Evolutionary conservation across 306 rosid genomes (phyloP).

Genomic region (Vicia faba): DNA sequence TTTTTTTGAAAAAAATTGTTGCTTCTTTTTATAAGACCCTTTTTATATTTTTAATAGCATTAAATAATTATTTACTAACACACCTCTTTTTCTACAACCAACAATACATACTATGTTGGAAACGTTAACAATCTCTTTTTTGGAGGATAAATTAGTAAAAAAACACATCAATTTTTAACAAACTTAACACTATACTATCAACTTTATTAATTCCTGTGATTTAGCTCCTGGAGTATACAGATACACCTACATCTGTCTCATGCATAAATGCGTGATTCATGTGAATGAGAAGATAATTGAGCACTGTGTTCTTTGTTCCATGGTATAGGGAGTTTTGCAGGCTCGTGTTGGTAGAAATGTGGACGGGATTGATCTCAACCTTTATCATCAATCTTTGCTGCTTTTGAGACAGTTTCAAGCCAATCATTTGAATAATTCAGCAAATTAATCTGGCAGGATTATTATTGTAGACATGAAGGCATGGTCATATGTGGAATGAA

Average conservation of each 20-base stretch:
- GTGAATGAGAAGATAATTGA: slow-evolving; percentile 22
- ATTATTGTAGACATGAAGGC: slow-evolving; percentile 7
- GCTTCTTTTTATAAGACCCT: background rate
- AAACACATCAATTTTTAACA: too few species aligned
- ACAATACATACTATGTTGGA: background rate
- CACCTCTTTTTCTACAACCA: background rate
- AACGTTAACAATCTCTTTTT: too few species aligned
- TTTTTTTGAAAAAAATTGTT: too few species aligned
- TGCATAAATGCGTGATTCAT: background rate
- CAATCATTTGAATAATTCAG: slow-evolving; percentile 49
- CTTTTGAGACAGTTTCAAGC: slow-evolving; percentile 74
- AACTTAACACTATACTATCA: background rate
- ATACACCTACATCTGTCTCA: background rate
- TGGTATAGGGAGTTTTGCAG: slow-evolving; percentile 72
- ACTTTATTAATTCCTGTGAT: background rate
- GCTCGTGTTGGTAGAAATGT: slow-evolving; percentile 85
- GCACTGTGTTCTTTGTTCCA: slow-evolving; percentile 27
- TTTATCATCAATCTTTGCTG: slow-evolving; percentile 75
- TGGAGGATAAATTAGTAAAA: background rate
- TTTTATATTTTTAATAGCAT: background rate
- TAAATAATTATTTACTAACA: background rate
- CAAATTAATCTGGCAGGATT: slow-evolving; percentile 34
- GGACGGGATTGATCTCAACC: slow-evolving; percentile 84
- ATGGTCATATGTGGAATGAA: too few species aligned
- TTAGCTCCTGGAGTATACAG: background rate